Conservation (phyloP, 495 filamentous ascomycete species). For the Hypoxylon lienhwacheense region DNA sequence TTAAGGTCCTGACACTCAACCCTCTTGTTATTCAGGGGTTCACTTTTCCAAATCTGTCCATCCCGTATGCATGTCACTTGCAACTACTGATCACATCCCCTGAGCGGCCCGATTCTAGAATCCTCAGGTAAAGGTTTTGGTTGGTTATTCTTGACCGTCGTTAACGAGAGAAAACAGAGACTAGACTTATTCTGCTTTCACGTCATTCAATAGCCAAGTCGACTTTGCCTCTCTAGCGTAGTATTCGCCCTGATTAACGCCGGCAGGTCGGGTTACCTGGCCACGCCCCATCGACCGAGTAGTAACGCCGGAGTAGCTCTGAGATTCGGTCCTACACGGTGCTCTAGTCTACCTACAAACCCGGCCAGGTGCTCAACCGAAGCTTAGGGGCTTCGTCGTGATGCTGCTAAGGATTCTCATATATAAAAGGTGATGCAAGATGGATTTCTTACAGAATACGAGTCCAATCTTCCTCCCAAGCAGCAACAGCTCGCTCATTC, state of each 20-base stretch:
- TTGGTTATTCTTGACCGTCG: constrained; percentile 9
- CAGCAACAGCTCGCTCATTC: constrained; percentile 39
- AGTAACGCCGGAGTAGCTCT: constrained; percentile 21
- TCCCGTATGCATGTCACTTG: constrained; percentile 23
- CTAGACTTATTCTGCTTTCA: constrained; percentile 14
- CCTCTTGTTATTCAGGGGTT: constrained; percentile 13
- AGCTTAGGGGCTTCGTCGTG: constrained; percentile 22
- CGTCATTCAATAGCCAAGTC: constrained; percentile 19
- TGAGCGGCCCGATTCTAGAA: constrained; percentile 35
- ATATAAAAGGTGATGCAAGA: constrained; percentile 28
- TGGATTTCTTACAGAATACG: constrained; percentile 30
- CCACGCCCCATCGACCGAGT: constrained; percentile 16
- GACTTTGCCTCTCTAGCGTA: constrained; percentile 10
- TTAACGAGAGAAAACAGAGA: constrained; percentile 1
- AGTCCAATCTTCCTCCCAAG: constrained; percentile 23
- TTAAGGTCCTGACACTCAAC: constrained; percentile 10
- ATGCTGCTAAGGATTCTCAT: constrained; percentile 23
- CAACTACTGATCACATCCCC: constrained; percentile 10
- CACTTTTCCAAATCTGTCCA: constrained; percentile 28
- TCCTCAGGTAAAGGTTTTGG: constrained; percentile 14
- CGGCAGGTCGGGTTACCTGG: constrained; percentile 9
- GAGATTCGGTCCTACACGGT: constrained; percentile 33
- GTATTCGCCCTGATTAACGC: constrained; percentile 21
- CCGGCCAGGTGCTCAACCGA: constrained; percentile 25
- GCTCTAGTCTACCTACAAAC: constrained; percentile 5